Percentiles rank a stretch among this genome's conserved stretches.
Conservation (phyloP, 176 grass and related monocot species). For the Bolboschoenus planiculmis region DNA sequence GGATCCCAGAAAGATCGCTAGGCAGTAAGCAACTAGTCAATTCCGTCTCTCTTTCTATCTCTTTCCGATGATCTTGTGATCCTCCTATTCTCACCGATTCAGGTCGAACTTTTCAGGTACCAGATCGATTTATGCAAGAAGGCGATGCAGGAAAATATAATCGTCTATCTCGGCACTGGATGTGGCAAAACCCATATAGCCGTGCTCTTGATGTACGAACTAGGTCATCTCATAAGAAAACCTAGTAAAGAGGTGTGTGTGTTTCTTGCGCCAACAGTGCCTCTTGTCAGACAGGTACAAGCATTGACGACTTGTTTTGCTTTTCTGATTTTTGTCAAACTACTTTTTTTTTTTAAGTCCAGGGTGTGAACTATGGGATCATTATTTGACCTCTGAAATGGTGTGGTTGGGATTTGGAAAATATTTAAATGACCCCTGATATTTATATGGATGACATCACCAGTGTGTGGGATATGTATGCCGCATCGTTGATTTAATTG, state of each 20-base stretch:
- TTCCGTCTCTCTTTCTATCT: neutral
- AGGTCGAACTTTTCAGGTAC: constrained; percentile 44
- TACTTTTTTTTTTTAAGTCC: neutral
- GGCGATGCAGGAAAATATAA: constrained; percentile 64
- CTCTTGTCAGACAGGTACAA: constrained; percentile 76
- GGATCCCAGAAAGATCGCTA: constrained; percentile 66
- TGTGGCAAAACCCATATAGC: constrained; percentile 97
- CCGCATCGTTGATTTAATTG: neutral
- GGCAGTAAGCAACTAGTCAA: constrained; percentile 35
- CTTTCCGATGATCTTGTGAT: neutral
- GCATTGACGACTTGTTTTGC: neutral
- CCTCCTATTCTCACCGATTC: neutral
- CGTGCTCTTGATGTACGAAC: constrained; percentile 80
- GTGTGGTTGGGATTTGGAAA: neutral
- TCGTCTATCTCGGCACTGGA: constrained; percentile 77
- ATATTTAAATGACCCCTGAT: neutral
- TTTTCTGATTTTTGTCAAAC: neutral
- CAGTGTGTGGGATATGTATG: neutral
- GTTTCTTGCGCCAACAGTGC: constrained; percentile 78
- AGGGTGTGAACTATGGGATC: too few species aligned
- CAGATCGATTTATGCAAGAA: constrained; percentile 75
- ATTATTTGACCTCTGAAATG: too few species aligned
- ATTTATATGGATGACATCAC: neutral
- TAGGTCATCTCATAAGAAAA: constrained; percentile 67
- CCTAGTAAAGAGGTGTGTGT: constrained; percentile 62